Conservation (phyloP, 768 basidiomycete genomes). For the Sutorius australiensis region DNA sequence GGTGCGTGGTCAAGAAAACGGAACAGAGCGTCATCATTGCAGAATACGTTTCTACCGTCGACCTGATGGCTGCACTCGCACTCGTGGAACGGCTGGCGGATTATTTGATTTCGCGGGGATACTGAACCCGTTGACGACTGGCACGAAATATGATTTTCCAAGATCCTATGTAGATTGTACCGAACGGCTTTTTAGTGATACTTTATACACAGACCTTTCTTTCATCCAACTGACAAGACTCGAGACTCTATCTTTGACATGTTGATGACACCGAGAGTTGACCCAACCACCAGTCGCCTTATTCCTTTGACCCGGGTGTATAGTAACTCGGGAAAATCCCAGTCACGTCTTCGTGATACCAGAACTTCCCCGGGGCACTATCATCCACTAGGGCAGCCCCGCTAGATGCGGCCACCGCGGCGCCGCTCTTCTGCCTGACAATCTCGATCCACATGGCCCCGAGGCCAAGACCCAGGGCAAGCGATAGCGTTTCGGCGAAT, state of each 20-base stretch:
- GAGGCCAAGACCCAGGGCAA: slow-evolving; percentile 52
- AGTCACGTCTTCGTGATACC: slow-evolving; percentile 59
- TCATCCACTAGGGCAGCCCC: slow-evolving; percentile 6
- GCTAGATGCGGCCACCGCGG: not conserved
- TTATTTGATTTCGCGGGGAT: slow-evolving; percentile 24
- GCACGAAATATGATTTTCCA: not conserved
- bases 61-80: slow-evolving; percentile 11
- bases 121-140: not conserved
- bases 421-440: slow-evolving; percentile 33
- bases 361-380: slow-evolving; percentile 31
- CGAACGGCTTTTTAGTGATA: not conserved
- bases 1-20: slow-evolving; percentile 27
- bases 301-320: slow-evolving; percentile 22
- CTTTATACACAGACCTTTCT: not conserved
- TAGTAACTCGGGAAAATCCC: slow-evolving; percentile 55
- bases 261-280: not conserved
- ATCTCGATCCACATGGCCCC: slow-evolving; percentile 70
- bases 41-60: slow-evolving; percentile 12
- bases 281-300: not conserved
- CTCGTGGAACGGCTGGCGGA: slow-evolving; percentile 22
- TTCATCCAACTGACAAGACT: not conserved
- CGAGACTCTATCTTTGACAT: not conserved
- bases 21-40: slow-evolving; percentile 24
- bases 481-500: slow-evolving; percentile 37
- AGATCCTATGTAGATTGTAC: slow-evolving; percentile 7